These are phyloP conservation scores for Corylus avellana DNA, from an alignment of 306 rosid genomes.

Conservation along the genomic window DNA sequence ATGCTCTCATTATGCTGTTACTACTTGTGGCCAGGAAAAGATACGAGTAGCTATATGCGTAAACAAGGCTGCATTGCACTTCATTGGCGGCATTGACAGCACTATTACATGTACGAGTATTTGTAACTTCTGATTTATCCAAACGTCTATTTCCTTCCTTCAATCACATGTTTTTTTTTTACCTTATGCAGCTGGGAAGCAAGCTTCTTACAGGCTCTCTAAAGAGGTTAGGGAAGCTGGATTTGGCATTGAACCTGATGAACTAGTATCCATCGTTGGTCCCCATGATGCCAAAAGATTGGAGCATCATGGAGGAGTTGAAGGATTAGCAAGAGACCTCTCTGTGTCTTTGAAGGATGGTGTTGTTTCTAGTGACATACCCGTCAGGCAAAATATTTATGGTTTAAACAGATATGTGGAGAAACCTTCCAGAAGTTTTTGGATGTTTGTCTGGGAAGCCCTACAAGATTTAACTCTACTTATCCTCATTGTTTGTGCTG, in stretches of 20 bases:
- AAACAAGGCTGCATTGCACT: slow-evolving; percentile 80
- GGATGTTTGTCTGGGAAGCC: slow-evolving; percentile 95
- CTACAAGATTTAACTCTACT: slow-evolving; percentile 77
- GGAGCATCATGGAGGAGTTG: slow-evolving; percentile 49
- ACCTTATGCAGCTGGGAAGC: slow-evolving; percentile 55
- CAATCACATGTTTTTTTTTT: background rate
- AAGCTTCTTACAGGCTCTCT: slow-evolving; percentile 38
- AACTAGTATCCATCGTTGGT: slow-evolving; percentile 59
- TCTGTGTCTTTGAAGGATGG: slow-evolving; percentile 56
- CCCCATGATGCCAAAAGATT: slow-evolving; percentile 57
- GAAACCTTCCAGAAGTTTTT: slow-evolving; percentile 72
- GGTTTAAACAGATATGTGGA: slow-evolving; percentile 57
- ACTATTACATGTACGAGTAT: slow-evolving; percentile 26
- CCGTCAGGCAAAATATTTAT: slow-evolving; percentile 51
- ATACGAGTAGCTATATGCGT: slow-evolving; percentile 69
- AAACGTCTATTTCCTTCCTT: background rate
- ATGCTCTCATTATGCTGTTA: slow-evolving; percentile 25
- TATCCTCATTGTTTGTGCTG: slow-evolving; percentile 70
- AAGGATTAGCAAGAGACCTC: slow-evolving; percentile 58
- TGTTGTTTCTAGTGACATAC: slow-evolving; percentile 40
- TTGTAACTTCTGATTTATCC: background rate
- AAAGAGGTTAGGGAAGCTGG: slow-evolving; percentile 62
- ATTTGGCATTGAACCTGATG: slow-evolving; percentile 61
- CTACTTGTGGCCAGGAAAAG: slow-evolving; percentile 61
- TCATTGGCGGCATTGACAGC: slow-evolving; percentile 68